Evolutionary conservation across 352 stramenopile genomes (phyloP).

Genomic region (Phytopythium vexans): DNA sequence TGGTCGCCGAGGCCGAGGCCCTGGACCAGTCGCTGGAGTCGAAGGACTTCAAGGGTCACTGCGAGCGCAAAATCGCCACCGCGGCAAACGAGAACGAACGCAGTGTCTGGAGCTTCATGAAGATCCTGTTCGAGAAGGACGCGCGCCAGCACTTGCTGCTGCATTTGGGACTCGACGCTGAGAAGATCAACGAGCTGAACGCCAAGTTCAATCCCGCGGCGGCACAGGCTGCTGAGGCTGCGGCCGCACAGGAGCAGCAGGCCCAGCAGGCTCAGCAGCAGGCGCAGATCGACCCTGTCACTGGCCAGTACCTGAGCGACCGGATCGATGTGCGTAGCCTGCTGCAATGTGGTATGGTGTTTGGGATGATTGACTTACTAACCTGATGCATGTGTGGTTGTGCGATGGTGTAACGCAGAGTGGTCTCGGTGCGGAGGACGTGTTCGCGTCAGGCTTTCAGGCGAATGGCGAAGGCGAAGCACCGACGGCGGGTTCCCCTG

Average conservation of each 20-base stretch:
- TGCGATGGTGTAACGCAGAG: conserved; percentile 25
- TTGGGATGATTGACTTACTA: conserved; percentile 1
- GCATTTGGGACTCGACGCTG: conserved; percentile 93
- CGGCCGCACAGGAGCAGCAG: conserved; percentile 9
- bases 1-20: conserved; percentile 85
- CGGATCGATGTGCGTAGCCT: conserved; percentile 64
- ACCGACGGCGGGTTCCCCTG: conserved; percentile 11
- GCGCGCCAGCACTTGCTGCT: conserved; percentile 92
- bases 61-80: conserved; percentile 81
- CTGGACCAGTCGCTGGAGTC: conserved; percentile 90
- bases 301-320: conserved; percentile 49
- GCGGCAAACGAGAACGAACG: conserved; percentile 61
- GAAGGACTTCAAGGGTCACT: conserved; percentile 93
- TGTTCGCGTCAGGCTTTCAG: conserved; percentile 73
- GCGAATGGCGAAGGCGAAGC: conserved; percentile 29
- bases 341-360: no score
- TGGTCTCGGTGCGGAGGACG: conserved; percentile 63
- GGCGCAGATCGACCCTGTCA: conserved; percentile 38
- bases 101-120: conserved; percentile 91
- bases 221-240: conserved; percentile 24
- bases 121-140: conserved; percentile 94
- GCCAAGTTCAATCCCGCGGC: conserved; percentile 68
- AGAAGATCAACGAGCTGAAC: conserved; percentile 88
- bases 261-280: conserved; percentile 14
- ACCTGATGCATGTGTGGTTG: conserved; percentile 8